Base-by-base conservation (phyloP, 2,329 filamentous ascomycete species). In the Immersiporthe knoxdaviesiana region DNA sequence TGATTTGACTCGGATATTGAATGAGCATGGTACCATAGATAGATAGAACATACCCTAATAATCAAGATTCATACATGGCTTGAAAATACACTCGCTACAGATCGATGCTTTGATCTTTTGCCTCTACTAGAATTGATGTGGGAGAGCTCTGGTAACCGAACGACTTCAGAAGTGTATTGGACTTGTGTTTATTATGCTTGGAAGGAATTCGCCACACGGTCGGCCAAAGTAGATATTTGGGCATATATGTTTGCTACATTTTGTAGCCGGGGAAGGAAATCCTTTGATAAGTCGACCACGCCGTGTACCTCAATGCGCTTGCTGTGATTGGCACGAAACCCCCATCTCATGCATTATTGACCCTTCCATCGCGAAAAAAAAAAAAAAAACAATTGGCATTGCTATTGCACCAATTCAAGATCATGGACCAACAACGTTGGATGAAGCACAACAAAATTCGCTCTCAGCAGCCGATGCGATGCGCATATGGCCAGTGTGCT, bases 11-110 rank as follows among this genome's bases (percentile, higher is more conserved):
- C n/a, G 18, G 21, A 18, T 24, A 30, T 54, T n/a, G n/a, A n/a
- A n/a, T 56, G 12, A 56, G 52, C 52, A 56, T 56, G 14, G 24
- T 50, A 14, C 27, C n/a, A n/a, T n/a, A 65, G 32, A 65, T 56
- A 65, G 63, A 30, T 30, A 47, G 7, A n/a, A 56, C 44, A 32
- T 8, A 56, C n/a, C 30, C 39, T 16, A 27, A 27, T 27, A 65
- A n/a, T 39, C 63, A 65, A 54, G 2, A 56, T 1, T 1, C 21
- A 65, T 47, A n/a, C 21, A n/a, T 21, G 21, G 2, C 8, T 10
- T n/a, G 18, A 30, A 18, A 1, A 32, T 4, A 35, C 4, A 8
- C 35, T 35, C 16, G 2, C 14, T 3, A 16, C 52, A 56, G 52
- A 56, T 12, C 2, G 10, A 24, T 27, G 50, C 50, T 54, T n/a